Base-by-base conservation (phyloP, 768 basidiomycete species). In the Imleria badia region DNA sequence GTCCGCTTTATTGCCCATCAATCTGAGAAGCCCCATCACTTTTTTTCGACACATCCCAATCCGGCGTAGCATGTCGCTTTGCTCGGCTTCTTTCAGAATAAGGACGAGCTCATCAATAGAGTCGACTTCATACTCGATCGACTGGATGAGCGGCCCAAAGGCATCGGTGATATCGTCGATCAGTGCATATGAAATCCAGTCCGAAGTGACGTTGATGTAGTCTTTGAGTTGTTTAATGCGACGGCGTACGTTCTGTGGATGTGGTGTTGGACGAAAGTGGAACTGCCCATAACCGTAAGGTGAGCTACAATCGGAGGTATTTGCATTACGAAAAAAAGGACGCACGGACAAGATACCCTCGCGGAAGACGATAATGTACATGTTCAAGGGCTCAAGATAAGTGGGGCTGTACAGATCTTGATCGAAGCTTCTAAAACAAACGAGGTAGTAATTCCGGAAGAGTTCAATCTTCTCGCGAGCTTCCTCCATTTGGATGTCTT, bases 91-190 rank as follows among this genome's bases (percentile, higher is more conserved):
- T 35, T 96, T 98, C 54, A 99, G 75, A 40, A 99, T 99, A 56
- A 99, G 77, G 63, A 98, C 97, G 45, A 99, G 81, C 75, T 99
- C 97, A 64, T 98, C 97, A 58, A 99, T 98, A 56, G 89, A 92
- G 74, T 99, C 97, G 73, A 99, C 97, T 74, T 99, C 97, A 63
- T 98, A 98, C 71, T 99, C 97, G 72, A 98, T 99, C 68, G 87
- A 86, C 72, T 98, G 97, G 64, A 99, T 98, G 54, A 99, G 82
- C 6, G 97, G 97, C 14, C 97, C 97, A 69, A 99, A 99, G 10
- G 94, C 96, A 67, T 99, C 97, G 45, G 97, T 98, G 70, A 99
- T 98, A 73, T 99, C 97, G 74, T 99, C 97, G 67, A 99, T 99
- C 55, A 99, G 83, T 11, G 97, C 97, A 64, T 99, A 99, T 6